Conservation (phyloP, 768 basidiomycete species). For the Amylocystis lapponica region DNA sequence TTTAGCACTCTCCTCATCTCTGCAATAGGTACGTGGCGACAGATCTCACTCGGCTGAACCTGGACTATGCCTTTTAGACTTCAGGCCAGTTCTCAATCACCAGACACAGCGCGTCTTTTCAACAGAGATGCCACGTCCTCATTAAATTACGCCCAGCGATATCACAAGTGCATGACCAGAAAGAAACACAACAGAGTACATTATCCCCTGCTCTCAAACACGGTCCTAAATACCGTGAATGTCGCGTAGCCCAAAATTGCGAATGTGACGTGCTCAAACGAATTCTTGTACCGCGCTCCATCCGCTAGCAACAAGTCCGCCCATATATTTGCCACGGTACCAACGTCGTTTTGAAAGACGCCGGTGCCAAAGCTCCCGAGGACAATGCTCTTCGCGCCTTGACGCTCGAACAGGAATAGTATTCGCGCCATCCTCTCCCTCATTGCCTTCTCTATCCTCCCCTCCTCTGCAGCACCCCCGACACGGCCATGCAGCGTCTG, state of each 20-base stretch:
- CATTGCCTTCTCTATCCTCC: conserved; percentile 51
- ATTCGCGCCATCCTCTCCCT: conserved; percentile 63
- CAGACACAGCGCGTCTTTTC: too few relatives aligned
- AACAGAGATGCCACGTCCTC: too few relatives aligned
- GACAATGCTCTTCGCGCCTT: conserved; percentile 54
- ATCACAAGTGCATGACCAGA: too few relatives aligned
- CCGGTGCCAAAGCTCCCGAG: conserved; percentile 78
- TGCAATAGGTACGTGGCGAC: too few relatives aligned
- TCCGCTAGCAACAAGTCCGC: conserved; percentile 47
- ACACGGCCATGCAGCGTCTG: conserved; percentile 14
- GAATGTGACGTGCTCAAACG: conserved; percentile 62
- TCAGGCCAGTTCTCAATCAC: too few relatives aligned
- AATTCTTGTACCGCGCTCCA: conserved; percentile 46
- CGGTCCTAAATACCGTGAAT: conserved; percentile 34
- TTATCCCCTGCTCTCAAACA: too few relatives aligned
- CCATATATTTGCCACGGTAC: conserved; percentile 57
- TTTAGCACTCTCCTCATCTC: too few relatives aligned
- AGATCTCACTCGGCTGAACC: too few relatives aligned
- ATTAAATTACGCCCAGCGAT: too few relatives aligned
- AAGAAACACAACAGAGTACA: too few relatives aligned
- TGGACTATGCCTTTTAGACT: too few relatives aligned
- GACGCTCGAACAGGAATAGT: conserved; percentile 56
- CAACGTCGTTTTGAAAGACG: conserved; percentile 63
- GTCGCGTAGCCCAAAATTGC: conserved; percentile 55
- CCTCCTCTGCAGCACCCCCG: conserved; percentile 19